Base-by-base conservation (phyloP, 1,284 basidiomycete species). In the Heterobasidion parviporum region DNA sequence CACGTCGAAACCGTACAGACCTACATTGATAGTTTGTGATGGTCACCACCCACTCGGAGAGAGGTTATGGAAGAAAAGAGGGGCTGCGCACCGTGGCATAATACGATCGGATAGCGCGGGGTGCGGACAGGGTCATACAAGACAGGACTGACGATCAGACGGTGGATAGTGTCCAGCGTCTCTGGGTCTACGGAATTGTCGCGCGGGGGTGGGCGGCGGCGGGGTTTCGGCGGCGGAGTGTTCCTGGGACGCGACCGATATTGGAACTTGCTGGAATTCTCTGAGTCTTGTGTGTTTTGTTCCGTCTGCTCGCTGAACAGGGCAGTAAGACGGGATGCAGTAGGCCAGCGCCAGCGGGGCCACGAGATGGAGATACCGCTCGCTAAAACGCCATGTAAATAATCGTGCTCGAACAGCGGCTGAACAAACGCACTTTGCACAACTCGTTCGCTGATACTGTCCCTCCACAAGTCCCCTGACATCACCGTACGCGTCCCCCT, bases 1-100 rank as follows among this genome's bases (percentile, higher is more conserved):
- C 46, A 93, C 84, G 66, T 96, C 93, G 68, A 98, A 99, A 7
- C 97, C 96, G 65, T 98, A 98, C 2, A 99, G 75, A 26, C 94
- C 94, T 95, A 63, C 47, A 20, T 20, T 1, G 8, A 48, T 49
- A 56, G 18, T 33, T 26, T 26, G 4, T 41, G 32, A 59, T 64
- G 59, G 66, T 53, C 57, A 32, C 36, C 35, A 20, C 41, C 16
- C 5, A 20, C 9, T 8, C 53, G 52, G 51, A 62, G 46, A 46
- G 43, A 47, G 49, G 8, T 51, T 15, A 10, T 47, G n/a, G 7
- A n/a, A 38, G 38, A 34, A 43, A 46, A 43, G 26, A 43, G 54
- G 52, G 38, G 43, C 47, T 41, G 45, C 82, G 68, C 67, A 93
- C 94, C 94, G 72, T 99, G 96, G 65, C 94, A 98, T 14, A 99